phyloP scores from a whole-genome alignment of 148 eudicot genomes.

The Fagopyrum tataricum region DNA sequence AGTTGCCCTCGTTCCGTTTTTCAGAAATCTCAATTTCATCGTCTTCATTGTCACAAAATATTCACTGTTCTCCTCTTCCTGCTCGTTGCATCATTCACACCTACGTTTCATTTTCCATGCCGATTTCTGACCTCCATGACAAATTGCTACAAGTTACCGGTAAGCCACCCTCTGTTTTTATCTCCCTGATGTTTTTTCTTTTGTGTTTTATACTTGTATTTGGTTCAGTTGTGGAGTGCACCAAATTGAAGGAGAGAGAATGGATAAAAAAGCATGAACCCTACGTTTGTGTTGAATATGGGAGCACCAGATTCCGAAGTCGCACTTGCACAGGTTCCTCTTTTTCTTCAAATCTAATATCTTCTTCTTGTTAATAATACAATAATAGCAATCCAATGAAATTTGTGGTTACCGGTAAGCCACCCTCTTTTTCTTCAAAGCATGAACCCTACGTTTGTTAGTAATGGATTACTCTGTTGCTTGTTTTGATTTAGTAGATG shows the following conservation, averaged over 20 bases:
- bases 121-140: conserved; percentile 61
- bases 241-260: conserved; percentile 74
- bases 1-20: no score
- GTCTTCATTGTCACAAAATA: no score
- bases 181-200: not conserved
- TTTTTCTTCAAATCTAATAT: not conserved
- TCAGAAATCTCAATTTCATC: no score
- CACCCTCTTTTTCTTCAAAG: no score
- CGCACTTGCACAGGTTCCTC: conserved; percentile 65
- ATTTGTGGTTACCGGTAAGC: no score
- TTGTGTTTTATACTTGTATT: not conserved
- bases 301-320: conserved; percentile 51
- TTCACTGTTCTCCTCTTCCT: no score
- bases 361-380: not conserved
- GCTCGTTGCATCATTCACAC: no score
- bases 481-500: conserved; percentile 35
- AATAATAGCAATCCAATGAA: no score
- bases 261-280: conserved; percentile 80
- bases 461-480: not conserved
- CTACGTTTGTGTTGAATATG: conserved; percentile 72
- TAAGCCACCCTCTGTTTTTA: conserved; percentile 6
- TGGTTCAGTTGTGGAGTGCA: conserved; percentile 53
- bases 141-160: conserved; percentile 69
- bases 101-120: conserved; percentile 26
- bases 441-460: no score